Base-by-base conservation (phyloP, 2,329 filamentous ascomycete species). In the Alternaria sp. region DNA sequence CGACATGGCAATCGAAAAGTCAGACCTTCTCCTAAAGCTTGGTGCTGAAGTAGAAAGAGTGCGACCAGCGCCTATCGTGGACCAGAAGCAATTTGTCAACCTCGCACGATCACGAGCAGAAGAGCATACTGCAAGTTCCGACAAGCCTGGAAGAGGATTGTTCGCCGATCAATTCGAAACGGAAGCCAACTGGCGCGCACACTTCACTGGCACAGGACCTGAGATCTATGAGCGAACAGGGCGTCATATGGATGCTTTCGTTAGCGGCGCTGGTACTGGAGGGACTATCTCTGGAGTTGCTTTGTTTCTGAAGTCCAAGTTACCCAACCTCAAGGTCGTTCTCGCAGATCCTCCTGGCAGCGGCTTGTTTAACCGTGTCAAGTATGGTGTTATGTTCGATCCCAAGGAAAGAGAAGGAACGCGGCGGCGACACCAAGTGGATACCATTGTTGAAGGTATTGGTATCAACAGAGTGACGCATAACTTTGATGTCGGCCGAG, bases 151-250 rank as follows among this genome's bases (percentile, higher is more conserved):
- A 64, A 83, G 86, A 50, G 95, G 95, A 23, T 93, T 96, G 79
- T 99, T 98, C 75, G 93, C 94, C 0, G 91, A 99, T 77, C 95
- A 99, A 75, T 99, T 99, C 73, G 95, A 99, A 80, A 94, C 90
- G 26, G 82, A 87, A 50, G 91, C 93, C 31, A 99, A 99, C 78
- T 97, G 90, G 85, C 83, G 85, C 44, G 93, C 95, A 1, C 95
- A 99, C 80, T 88, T 89, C 69, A 81, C 84, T 21, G 86, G 87
- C 13, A 99, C 95, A 0, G 95, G 95, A 0, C 95, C 94, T 0
- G 95, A 99, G 80, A 95, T 99, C 65, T 90, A 86, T 70, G 79
- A 82, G 0, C 95, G 99, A 79, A 91, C 90, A 5, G 84, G 82
- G 24, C 92, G 92, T 0, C 78, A 78, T 7, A 72, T 98, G 2